Conservation (phyloP, 306 rosid genomes). For the Oemleria cerasiformis region DNA sequence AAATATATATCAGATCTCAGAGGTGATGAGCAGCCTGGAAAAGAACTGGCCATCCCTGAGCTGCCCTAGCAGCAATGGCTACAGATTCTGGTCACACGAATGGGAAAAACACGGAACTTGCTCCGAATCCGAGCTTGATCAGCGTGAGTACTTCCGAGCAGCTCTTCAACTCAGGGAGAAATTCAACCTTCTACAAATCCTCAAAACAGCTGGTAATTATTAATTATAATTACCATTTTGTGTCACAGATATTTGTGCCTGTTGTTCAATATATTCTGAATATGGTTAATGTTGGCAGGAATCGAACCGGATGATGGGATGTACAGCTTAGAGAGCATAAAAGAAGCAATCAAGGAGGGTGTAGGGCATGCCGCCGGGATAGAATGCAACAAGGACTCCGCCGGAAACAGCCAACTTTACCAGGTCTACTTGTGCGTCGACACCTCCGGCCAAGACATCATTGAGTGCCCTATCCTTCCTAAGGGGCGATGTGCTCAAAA, state of each 20-base stretch:
- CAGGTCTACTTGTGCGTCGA: conserved; percentile 67
- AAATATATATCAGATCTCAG: conserved; percentile 41
- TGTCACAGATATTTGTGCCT: too few species aligned
- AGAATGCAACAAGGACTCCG: conserved; percentile 54
- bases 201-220: conserved; percentile 44
- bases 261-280: neutral
- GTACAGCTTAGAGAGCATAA: conserved; percentile 42
- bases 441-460: conserved; percentile 48
- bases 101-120: conserved; percentile 94
- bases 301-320: conserved; percentile 58
- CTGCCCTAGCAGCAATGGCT: conserved; percentile 82
- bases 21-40: conserved; percentile 43
- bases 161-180: conserved; percentile 58
- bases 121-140: conserved; percentile 64
- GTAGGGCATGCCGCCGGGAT: conserved; percentile 48
- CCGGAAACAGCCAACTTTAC: conserved; percentile 46
- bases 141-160: conserved; percentile 57
- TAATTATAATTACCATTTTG: too few species aligned
- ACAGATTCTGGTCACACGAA: conserved; percentile 82
- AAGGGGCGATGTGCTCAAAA: conserved; percentile 34
- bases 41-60: conserved; percentile 76
- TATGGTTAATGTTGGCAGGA: conserved; percentile 23
- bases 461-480: conserved; percentile 58
- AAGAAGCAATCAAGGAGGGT: conserved; percentile 48
- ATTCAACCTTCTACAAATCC: conserved; percentile 50